Evolutionary conservation across 805 yeast genomes (phyloP).

Genomic region (Tetrapisispora pingtungensis): DNA sequence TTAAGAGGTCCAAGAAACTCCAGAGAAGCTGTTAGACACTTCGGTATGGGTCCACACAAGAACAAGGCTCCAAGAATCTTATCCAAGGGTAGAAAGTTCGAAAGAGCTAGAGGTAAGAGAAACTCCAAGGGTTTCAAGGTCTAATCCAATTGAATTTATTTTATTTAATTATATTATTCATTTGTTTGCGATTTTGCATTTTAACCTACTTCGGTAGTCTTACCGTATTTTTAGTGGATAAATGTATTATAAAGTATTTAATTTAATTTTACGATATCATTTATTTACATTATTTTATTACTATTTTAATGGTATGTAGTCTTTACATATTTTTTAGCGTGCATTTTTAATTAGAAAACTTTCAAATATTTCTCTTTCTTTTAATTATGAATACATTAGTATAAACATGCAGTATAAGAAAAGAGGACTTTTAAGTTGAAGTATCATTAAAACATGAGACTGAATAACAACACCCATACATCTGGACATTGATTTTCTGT

Average conservation of each 20-base stretch:
- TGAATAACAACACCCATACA: too few relatives aligned
- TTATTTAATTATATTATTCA: background rate
- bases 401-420: too few relatives aligned
- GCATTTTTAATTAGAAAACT: background rate
- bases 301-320: background rate
- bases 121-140: slow-evolving; percentile 99
- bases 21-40: slow-evolving; percentile 99
- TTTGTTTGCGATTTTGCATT: slow-evolving; percentile 1
- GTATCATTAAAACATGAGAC: too few relatives aligned
- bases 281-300: background rate
- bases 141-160: slow-evolving; percentile 39
- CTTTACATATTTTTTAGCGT: background rate
- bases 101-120: slow-evolving; percentile 99
- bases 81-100: slow-evolving; percentile 99
- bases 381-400: too few relatives aligned
- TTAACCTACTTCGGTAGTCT: background rate
- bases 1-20: slow-evolving; percentile 98
- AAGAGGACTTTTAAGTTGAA: too few relatives aligned
- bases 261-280: slow-evolving; percentile 3
- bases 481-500: too few relatives aligned
- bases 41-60: slow-evolving; percentile 99
- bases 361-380: too few relatives aligned
- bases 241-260: slow-evolving; percentile 2
- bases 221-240: slow-evolving; percentile 1
- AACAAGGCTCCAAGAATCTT: slow-evolving; percentile 97